Evolutionary conservation across 75 land plant species (phyloP), one percentile per base, ranked within the genome.

Genomic region (Cupressus sempervirens): DNA sequence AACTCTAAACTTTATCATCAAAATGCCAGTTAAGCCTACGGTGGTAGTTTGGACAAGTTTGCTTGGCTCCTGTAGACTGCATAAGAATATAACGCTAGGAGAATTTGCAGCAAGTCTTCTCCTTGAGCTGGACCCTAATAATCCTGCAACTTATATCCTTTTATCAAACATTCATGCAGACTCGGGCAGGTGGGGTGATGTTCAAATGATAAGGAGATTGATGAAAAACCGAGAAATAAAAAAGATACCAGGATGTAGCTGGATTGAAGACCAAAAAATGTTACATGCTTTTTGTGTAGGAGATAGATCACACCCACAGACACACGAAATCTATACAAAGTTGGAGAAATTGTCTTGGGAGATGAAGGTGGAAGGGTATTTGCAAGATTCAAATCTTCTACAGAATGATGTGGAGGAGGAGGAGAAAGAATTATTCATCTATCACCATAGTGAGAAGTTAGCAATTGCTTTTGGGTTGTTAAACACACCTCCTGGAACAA

Each of bases 1-100:
- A 48, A 48, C 52, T 48, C 52, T 48, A 11, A 48, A 48, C 52
- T 48, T 48, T 48, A 48, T 48, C 13, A 48, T 15, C 18, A 32
- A 83, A 88, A 87, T 91, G 91, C 62, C 76, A 35, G 23, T 53
- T 48, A 79, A 34, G 6, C 89, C 91, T 32, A 90, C 88, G 45
- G 81, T 87, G 74, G 62, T 84, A 62, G 87, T 89, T 30, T 93
- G 94, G 93, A 91, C 90, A 6, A 67, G 90, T 26, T 84, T 93
- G 30, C 88, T 93, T 50, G 90, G 89, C 30, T 85, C 92, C 9
- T 91, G 89, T 79, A 87, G 90, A 43, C 65, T 45, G 14, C 76
- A 91, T 80, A 82, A 41, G 1, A 83, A 91, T 65, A 82, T 26
- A 15, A 79, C 84, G 38, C 7, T 91, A 2, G 92, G 89, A 14